A percentile compares a stretch with the other conserved stretches of the same genome.
Conservation (phyloP, 495 filamentous ascomycete species). For the Xylaria nigripes region DNA sequence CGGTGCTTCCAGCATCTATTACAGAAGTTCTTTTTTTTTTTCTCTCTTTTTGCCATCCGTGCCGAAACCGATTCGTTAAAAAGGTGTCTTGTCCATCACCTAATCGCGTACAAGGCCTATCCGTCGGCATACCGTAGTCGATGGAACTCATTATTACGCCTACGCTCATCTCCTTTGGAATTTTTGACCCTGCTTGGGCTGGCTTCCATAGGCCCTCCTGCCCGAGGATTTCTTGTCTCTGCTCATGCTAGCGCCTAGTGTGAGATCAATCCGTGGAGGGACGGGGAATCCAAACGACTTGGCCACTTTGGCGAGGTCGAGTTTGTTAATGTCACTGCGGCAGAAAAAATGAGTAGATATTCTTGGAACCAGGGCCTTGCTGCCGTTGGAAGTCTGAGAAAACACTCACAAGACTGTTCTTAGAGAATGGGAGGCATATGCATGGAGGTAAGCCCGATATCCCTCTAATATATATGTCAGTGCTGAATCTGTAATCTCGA, state of each 20-base stretch:
- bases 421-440: slow-evolving; percentile 85
- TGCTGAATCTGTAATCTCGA: neutral
- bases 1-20: neutral
- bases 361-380: neutral
- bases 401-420: slow-evolving; percentile 52
- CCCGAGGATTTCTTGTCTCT: slow-evolving; percentile 75
- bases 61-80: no score
- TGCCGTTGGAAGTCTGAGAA: slow-evolving; percentile 35
- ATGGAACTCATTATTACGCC: neutral
- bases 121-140: neutral
- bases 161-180: slow-evolving; percentile 16
- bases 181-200: slow-evolving; percentile 37
- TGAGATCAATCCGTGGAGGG: slow-evolving; percentile 87
- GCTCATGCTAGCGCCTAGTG: slow-evolving; percentile 76
- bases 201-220: slow-evolving; percentile 71
- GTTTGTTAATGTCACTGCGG: slow-evolving; percentile 65
- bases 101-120: neutral
- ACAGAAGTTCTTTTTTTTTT: neutral
- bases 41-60: neutral
- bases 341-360: neutral
- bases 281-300: slow-evolving; percentile 86
- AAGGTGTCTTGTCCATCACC: no score
- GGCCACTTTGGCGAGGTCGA: slow-evolving; percentile 88
- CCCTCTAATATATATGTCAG: slow-evolving; percentile 33
- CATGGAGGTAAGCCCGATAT: slow-evolving; percentile 79